Percentiles rank a stretch among this genome's conserved stretches.
Conservation (phyloP, 1,139 yeast genomes). For the Geotrichum fermentans region DNA sequence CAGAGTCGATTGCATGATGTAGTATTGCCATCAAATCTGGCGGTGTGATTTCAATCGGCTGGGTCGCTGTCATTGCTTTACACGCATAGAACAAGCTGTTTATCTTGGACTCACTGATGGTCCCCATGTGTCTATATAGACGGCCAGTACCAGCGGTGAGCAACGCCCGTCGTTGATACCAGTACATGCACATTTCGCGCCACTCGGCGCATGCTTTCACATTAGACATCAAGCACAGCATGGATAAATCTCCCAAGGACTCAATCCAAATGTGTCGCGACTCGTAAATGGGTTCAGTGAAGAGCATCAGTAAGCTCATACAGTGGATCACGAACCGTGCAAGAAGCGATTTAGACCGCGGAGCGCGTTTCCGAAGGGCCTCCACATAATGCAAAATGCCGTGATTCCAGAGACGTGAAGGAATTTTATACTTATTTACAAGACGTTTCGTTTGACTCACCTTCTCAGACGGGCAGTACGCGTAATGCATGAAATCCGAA, state of each 20-base stretch:
- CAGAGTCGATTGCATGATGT: constrained; percentile 1
- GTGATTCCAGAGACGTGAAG: constrained; percentile 35
- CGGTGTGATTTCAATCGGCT: constrained; percentile 25
- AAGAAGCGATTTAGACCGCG: constrained; percentile 28
- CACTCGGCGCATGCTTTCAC: constrained; percentile 29
- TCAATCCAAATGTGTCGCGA: constrained; percentile 35
- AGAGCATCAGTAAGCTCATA: constrained; percentile 30
- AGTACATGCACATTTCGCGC: constrained; percentile 32
- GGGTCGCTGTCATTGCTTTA: constrained; percentile 29
- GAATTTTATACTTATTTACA: constrained; percentile 33
- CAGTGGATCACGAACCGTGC: constrained; percentile 31
- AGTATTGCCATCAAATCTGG: constrained; percentile 1
- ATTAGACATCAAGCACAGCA: constrained; percentile 30
- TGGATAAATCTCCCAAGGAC: constrained; percentile 35
- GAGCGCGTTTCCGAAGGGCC: constrained; percentile 27
- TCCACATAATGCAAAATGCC: constrained; percentile 35
- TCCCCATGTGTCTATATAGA: constrained; percentile 34
- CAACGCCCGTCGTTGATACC: constrained; percentile 34
- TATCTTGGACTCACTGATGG: constrained; percentile 28
- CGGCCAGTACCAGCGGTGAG: constrained; percentile 35
- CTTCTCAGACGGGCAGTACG: constrained; percentile 2
- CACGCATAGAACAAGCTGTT: constrained; percentile 35
- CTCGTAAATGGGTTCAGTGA: constrained; percentile 34
- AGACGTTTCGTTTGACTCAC: constrained; percentile 18
- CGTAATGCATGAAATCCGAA: constrained; percentile 16